Conservation (phyloP, 306 rosid genomes). For the Fragaria iinumae region DNA sequence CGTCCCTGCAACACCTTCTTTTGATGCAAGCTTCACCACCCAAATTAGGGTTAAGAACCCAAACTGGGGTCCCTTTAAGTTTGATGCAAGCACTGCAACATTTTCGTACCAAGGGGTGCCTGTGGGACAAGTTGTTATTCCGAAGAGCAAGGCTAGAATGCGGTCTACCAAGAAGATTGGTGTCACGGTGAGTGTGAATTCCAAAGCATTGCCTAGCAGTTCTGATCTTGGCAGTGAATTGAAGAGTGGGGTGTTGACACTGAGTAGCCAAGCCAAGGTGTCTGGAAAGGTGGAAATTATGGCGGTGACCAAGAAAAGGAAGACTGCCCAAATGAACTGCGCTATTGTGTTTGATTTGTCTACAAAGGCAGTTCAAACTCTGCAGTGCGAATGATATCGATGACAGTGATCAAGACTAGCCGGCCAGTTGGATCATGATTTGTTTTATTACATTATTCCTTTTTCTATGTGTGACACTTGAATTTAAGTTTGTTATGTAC, state of each 20-base stretch:
- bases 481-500: not conserved
- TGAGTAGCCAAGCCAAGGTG: conserved; percentile 9
- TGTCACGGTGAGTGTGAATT: conserved; percentile 12
- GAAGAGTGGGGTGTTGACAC: not conserved
- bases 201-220: not conserved
- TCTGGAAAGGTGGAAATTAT: conserved; percentile 19
- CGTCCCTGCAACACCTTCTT: not conserved
- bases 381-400: conserved; percentile 11
- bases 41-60: conserved; percentile 17
- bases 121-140: conserved; percentile 12
- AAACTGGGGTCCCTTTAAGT: conserved; percentile 23
- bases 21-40: conserved; percentile 13
- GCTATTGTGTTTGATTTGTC: conserved; percentile 2
- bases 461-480: not conserved
- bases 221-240: conserved; percentile 17
- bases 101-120: conserved; percentile 6
- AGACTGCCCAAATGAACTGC: conserved; percentile 19
- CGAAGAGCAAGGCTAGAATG: conserved; percentile 10
- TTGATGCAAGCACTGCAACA: not conserved
- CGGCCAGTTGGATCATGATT: not conserved
- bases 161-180: conserved; percentile 20
- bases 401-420: not conserved
- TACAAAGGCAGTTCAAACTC: not conserved
- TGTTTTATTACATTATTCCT: not conserved
- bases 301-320: conserved; percentile 21